Base-by-base conservation (phyloP, 2,329 filamentous ascomycete species). In the Madurella fahalii region DNA sequence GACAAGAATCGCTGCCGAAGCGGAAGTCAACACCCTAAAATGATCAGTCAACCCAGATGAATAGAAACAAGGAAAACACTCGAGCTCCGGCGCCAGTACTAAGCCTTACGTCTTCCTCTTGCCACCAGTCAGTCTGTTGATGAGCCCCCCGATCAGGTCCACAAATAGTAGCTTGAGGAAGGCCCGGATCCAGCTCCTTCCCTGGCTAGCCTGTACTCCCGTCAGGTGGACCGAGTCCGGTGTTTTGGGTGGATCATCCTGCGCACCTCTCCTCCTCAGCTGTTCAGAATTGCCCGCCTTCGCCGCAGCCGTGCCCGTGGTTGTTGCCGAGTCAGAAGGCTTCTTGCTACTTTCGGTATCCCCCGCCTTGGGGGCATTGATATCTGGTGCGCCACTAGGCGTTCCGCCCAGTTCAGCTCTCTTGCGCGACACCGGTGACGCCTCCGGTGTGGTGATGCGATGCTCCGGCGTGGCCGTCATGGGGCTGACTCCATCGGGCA, bases 61-160 rank as follows among this genome's bases (percentile, higher is more conserved):
- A 41, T n/a, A 25, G 30, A 32, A 51, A 25, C 47, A 56, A 47
- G 43, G 40, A 40, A 47, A 44, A 42, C 16, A 13, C 2, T 32
- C 30, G 32, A 18, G 42, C 39, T 43, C 20, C 25, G 25, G 30
- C 13, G 39, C 31, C 40, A 40, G 17, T 40, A 32, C 39, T 44
- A 42, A 25, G 20, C 50, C 67, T 70, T 68, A 72, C 65, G 64
- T 62, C 56, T 63, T 60, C 45, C 63, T 63, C 56, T 60, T 68
- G 46, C 63, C 58, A 40, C 64, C 59, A 40, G 64, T 71, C 34
- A 72, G 56, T 53, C 61, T 67, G 20, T 59, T 61, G 32, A 72
- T 61, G 42, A 74, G 57, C 12, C 69, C 67, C 2, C 72, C 70
- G 13, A 75, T 64, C 67, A 69, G 72, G 47, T 73, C 71, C 42